Evolutionary conservation across 1,284 basidiomycete species (phyloP).

Genomic region (Apiotrichum siamense): DNA sequence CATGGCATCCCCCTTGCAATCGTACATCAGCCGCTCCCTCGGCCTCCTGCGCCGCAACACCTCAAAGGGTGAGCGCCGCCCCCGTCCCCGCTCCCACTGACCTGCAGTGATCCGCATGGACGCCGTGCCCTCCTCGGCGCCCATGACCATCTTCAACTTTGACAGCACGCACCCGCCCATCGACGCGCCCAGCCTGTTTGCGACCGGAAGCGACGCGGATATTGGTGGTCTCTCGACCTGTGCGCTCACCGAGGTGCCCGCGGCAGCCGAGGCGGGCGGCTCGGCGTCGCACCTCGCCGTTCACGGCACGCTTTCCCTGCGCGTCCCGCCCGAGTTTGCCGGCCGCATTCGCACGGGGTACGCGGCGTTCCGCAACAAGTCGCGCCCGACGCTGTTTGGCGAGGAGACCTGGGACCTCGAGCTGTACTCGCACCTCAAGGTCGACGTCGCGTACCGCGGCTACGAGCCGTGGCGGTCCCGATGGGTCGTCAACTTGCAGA

Average conservation of each 20-base stretch:
- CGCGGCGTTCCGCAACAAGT: constrained; percentile 50
- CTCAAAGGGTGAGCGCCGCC: constrained; percentile 24
- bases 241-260: constrained; percentile 25
- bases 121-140: constrained; percentile 16
- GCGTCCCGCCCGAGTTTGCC: constrained; percentile 36
- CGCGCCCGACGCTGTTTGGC: constrained; percentile 49
- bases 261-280: background rate
- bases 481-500: constrained; percentile 52
- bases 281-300: constrained; percentile 32
- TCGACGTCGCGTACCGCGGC: constrained; percentile 47
- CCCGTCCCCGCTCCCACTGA: background rate
- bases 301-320: constrained; percentile 38
- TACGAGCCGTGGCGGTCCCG: constrained; percentile 45
- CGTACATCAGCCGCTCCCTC: constrained; percentile 37
- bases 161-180: constrained; percentile 15
- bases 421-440: constrained; percentile 48
- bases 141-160: constrained; percentile 35
- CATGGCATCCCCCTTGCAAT: constrained; percentile 31
- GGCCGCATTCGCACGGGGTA: constrained; percentile 49
- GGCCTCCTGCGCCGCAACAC: constrained; percentile 34
- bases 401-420: constrained; percentile 50
- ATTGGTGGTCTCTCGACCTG: constrained; percentile 41
- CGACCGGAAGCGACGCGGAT: constrained; percentile 40
- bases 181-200: constrained; percentile 19
- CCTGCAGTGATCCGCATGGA: constrained; percentile 37